Percentiles rank a stretch among this genome's conserved stretches.
phyloP scores from a whole-genome alignment of 352 stramenopile species.

The Phytophthora lateralis region DNA sequence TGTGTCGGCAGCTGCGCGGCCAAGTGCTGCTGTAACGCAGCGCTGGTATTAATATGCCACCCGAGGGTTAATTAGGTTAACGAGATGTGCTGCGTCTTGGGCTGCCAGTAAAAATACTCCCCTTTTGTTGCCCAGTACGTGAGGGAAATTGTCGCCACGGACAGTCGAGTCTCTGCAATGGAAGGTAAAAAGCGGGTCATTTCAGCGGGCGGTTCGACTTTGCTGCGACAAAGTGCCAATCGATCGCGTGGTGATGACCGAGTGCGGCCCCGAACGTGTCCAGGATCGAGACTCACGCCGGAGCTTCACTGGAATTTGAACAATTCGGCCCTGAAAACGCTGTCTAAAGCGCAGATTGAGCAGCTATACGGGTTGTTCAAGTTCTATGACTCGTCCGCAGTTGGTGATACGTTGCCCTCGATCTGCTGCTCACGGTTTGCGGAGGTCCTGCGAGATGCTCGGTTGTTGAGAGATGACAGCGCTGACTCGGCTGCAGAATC shows the following conservation, averaged over 20 bases:
- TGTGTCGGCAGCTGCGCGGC: constrained; percentile 43
- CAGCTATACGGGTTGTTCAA: constrained; percentile 49
- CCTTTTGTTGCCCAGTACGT: no score
- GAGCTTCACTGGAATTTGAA: constrained; percentile 62
- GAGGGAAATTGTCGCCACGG: no score
- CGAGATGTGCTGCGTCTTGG: not conserved
- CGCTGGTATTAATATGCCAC: not conserved
- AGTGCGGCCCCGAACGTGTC: constrained; percentile 11
- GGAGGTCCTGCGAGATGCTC: constrained; percentile 45
- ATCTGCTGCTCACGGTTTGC: constrained; percentile 48
- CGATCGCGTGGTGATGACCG: no score
- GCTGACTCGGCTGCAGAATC: not conserved
- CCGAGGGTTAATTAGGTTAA: not conserved
- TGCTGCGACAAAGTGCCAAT: no score
- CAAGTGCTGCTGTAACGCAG: constrained; percentile 39
- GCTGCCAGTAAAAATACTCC: not conserved
- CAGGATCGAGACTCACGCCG: constrained; percentile 21
- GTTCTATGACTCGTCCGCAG: constrained; percentile 59
- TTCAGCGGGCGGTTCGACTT: no score
- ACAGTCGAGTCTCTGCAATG: no score
- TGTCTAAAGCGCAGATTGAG: constrained; percentile 23
- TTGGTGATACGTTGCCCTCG: constrained; percentile 45
- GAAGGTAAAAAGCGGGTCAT: no score
- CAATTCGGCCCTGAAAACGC: constrained; percentile 25
- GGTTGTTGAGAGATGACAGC: constrained; percentile 18